Base-by-base conservation (phyloP, 2,329 filamentous ascomycete genomes). In the Botryotinia narcissicola region DNA sequence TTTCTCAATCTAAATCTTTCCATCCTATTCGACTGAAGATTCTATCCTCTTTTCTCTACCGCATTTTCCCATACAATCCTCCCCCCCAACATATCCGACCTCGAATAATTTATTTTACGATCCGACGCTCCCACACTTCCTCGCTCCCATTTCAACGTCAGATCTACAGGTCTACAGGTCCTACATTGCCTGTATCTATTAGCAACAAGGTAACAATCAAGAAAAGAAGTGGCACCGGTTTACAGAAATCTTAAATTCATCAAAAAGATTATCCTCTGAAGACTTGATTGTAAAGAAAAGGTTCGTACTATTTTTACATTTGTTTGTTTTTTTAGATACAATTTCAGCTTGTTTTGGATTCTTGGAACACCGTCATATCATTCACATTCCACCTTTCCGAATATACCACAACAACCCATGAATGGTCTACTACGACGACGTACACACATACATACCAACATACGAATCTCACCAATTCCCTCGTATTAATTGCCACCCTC, bases 211-310 rank as follows among this genome's bases (percentile, higher is more conserved):
- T 9, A 40, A 40, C 32, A 9, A n/a, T 51, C 32, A 37, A 32
- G 25, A n/a, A 67, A 18, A 25, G 20, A 67, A 40, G 32, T n/a
- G 40, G 63, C 32, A 37, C n/a, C 1, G 20, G 25, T 12, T 35
- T n/a, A 16, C 12, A 37, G 37, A 51, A 12, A 25, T n/a, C 48
- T 9, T 7, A 51, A 37, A 51, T 51, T 67, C 63, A 67, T 37
- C 6, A 18, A 18, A 51, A 68, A 68, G 25, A 20, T 54, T 54
- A 54, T 72, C 46, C 61, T 72, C 48, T 67, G 59, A 64, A 64
- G 61, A 66, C 61, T 72, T 72, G 20, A 67, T 22, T 67, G 70
- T 72, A 61, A 59, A 44, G 70, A 72, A 72, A 72, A 72, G 70
- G 70, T 72, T 66, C 60, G 70, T 67, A 57, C n/a, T 14, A n/a